These are phyloP conservation scores for Saccharomyces pastorianus DNA, from an alignment of 1,139 yeast genomes.

Conservation along the genomic window DNA sequence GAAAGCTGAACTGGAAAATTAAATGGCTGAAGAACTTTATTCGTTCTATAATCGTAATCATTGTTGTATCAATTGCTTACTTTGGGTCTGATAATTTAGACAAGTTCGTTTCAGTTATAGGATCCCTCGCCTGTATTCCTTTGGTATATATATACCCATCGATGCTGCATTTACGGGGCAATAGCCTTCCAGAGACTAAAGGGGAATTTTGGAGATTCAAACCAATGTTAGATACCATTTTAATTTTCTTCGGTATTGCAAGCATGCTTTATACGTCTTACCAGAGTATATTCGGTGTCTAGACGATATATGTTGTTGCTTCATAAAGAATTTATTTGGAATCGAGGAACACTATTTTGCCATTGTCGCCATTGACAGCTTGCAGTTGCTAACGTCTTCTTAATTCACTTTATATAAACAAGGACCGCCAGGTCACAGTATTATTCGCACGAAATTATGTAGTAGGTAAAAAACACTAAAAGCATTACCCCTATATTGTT, in stretches of 20 bases:
- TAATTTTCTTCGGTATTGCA: slow-evolving; percentile 48
- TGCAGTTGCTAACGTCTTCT: background rate
- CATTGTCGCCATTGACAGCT: background rate
- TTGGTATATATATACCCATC: slow-evolving; percentile 81
- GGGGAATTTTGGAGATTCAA: slow-evolving; percentile 18
- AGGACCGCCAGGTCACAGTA: background rate
- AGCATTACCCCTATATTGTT: background rate
- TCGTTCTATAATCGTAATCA: slow-evolving; percentile 44
- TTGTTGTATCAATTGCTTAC: slow-evolving; percentile 47
- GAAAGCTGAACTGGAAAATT: slow-evolving; percentile 43
- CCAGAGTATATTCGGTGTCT: slow-evolving; percentile 38
- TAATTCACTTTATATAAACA: background rate
- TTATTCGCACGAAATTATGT: background rate
- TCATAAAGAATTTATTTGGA: background rate
- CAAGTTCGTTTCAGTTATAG: slow-evolving; percentile 65
- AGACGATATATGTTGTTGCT: background rate
- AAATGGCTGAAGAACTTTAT: slow-evolving; percentile 64
- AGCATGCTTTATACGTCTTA: slow-evolving; percentile 62
- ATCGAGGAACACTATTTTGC: background rate
- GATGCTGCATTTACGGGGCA: slow-evolving; percentile 46
- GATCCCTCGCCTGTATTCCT: slow-evolving; percentile 77
- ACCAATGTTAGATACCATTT: slow-evolving; percentile 37
- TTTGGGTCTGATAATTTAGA: slow-evolving; percentile 62
- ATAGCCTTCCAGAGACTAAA: slow-evolving; percentile 26
- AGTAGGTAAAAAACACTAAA: background rate